Conservation (phyloP, 164 flowering plant genomes). For the Stephania japonica region DNA sequence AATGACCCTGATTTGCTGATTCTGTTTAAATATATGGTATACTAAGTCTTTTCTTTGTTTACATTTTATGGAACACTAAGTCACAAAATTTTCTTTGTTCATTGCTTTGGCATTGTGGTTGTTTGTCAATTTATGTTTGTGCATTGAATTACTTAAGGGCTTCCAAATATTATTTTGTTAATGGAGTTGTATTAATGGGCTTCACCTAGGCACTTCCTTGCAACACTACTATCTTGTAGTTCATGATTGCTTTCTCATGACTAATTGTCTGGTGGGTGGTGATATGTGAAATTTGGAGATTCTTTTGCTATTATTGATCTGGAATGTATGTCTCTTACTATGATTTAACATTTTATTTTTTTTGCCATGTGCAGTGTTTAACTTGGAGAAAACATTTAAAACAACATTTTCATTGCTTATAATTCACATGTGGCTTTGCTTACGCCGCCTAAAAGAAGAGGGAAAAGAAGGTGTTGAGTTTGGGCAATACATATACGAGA, state of each 20-base stretch:
- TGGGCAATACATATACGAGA: slow-evolving; percentile 90
- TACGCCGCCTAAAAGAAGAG: slow-evolving; percentile 89
- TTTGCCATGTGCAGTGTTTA: slow-evolving; percentile 59
- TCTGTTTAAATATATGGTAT: too few relatives aligned
- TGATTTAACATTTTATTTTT: slow-evolving; percentile 3
- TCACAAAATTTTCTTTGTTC: too few relatives aligned
- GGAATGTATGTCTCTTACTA: background rate
- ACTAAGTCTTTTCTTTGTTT: too few relatives aligned
- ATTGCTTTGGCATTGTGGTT: too few relatives aligned
- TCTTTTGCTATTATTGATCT: background rate
- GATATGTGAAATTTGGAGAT: background rate
- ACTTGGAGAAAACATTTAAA: slow-evolving; percentile 89
- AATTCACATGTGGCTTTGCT: slow-evolving; percentile 93
- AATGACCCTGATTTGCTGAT: too few relatives aligned
- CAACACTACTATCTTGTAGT: too few relatives aligned
- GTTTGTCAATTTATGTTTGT: too few relatives aligned
- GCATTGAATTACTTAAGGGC: too few relatives aligned
- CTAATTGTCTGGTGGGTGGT: background rate
- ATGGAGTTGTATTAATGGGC: too few relatives aligned
- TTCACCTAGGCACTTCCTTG: background rate
- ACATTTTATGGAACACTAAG: too few relatives aligned
- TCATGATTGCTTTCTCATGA: background rate
- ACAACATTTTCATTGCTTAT: slow-evolving; percentile 86
- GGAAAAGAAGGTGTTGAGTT: slow-evolving; percentile 91
- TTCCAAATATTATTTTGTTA: too few relatives aligned